These are phyloP conservation scores for Botrytis fragariae DNA, from an alignment of 2,329 filamentous ascomycete genomes.

Conservation along the genomic window DNA sequence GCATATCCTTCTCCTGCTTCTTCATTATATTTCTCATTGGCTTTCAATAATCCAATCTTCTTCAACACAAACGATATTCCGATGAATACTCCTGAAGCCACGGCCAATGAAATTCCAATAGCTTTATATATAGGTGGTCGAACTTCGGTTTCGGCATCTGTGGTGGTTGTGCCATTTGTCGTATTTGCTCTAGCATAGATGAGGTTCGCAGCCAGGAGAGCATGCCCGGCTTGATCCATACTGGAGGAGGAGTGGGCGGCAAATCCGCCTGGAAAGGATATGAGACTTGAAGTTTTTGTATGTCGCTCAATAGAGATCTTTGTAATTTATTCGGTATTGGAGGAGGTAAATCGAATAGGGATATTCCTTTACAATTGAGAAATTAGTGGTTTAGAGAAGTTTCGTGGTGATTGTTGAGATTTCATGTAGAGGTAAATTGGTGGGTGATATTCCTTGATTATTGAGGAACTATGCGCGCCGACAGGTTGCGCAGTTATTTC, in stretches of 20 bases:
- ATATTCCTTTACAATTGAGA: not conserved
- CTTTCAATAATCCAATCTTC: conserved; percentile 85
- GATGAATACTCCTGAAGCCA: conserved; percentile 88
- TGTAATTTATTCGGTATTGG: not conserved
- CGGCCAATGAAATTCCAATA: conserved; percentile 80
- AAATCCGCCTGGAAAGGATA: conserved; percentile 15
- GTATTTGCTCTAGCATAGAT: conserved; percentile 47
- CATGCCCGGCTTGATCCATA: conserved; percentile 43
- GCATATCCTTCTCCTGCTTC: conserved; percentile 95
- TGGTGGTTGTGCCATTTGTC: conserved; percentile 34
- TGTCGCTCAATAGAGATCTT: conserved; percentile 9
- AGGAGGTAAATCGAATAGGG: not conserved
- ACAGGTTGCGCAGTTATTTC: not conserved
- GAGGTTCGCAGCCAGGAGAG: conserved; percentile 42
- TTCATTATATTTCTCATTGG: conserved; percentile 95
- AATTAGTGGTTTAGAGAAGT: not conserved
- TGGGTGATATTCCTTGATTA: not conserved
- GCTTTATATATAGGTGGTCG: conserved; percentile 64
- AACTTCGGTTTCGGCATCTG: conserved; percentile 25
- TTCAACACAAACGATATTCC: conserved; percentile 94
- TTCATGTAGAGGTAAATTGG: not conserved
- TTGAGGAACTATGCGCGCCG: not conserved
- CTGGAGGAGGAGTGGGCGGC: conserved; percentile 26
- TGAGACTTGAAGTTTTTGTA: conserved; percentile 8
- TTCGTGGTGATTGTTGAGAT: conserved; percentile 3